Conservation (phyloP, 805 yeast species). For the Wickerhamiella vanderwaltii region DNA sequence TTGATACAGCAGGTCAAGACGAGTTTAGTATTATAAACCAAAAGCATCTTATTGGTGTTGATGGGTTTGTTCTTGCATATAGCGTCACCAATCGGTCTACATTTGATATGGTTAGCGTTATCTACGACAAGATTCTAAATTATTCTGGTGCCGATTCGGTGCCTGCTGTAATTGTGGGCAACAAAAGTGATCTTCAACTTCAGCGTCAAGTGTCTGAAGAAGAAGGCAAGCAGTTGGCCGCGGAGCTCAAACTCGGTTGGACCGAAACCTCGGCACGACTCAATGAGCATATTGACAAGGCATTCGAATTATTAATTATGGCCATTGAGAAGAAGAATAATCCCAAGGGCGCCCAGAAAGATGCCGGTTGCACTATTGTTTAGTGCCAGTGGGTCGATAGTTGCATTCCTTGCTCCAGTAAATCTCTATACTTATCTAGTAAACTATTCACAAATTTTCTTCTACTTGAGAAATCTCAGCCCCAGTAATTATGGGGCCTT, state of each 20-base stretch:
- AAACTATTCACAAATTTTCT: no score
- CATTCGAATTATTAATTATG: conserved; percentile 47
- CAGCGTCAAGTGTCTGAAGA: conserved; percentile 46
- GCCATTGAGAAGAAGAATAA: conserved; percentile 55
- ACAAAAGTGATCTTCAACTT: conserved; percentile 56
- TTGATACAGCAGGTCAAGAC: conserved; percentile 92
- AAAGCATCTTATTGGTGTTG: conserved; percentile 66
- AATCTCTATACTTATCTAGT: no score
- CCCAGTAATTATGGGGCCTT: no score
- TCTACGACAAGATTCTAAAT: conserved; percentile 75
- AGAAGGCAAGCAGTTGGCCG: conserved; percentile 53
- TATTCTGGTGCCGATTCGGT: conserved; percentile 46
- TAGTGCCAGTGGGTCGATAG: conserved; percentile 20
- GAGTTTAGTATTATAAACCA: conserved; percentile 72
- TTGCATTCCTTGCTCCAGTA: no score
- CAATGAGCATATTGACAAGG: conserved; percentile 51
- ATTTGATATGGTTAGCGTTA: conserved; percentile 61
- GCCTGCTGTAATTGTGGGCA: conserved; percentile 71
- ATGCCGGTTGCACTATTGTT: conserved; percentile 42
- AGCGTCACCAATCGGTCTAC: conserved; percentile 68
- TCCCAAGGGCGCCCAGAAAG: conserved; percentile 32
- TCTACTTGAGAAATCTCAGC: no score
- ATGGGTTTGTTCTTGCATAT: conserved; percentile 72
- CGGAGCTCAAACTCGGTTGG: conserved; percentile 54
- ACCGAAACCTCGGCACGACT: conserved; percentile 77